Base-by-base conservation (phyloP, 1,139 yeast genomes). In the Geotrichum restrictum region DNA sequence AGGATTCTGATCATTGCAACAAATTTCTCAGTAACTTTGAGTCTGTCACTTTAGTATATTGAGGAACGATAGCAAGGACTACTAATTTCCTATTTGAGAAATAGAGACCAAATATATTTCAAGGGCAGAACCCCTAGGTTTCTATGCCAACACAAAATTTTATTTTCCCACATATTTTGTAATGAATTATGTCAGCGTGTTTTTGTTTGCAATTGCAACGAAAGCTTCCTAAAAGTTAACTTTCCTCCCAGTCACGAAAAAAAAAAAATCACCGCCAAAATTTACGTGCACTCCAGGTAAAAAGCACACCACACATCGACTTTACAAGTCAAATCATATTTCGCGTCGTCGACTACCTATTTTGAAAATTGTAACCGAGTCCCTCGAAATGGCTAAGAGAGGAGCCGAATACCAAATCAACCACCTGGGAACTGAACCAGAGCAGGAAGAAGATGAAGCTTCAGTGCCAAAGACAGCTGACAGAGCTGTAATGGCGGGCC, bases 391-490 rank as follows among this genome's bases (percentile, higher is more conserved):
- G 48, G 34, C 41, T n/a, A 45, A 45, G 19, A 21, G 48, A 11
- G 19, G 24, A 14, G 40, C 42, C 24, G 33, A 18, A 3, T 22
- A 24, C 11, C 34, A 29, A 45, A 45, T 29, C 40, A 36, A 36
- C 24, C 14, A 34, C 13, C 18, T 29, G 4, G 29, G 29, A 8
- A 5, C 8, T 5, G 29, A 24, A 24, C 27, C 39, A 10, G 40
- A 44, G 18, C 31, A 31, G 5, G 47, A 45, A 5, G 36, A 24
- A 7, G 34, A 45, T 3, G 42, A 34, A 4, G 33, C 33, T 6
- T 24, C 21, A 14, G 32, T 32, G 4, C 50, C 45, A 6, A 33
- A 22, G 27, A 36, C 13, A 4, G 49, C 53, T 22, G 40, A 37
- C 48, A 45, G 22, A 14, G 41, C 41, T 4, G 36, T 36, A 3